phyloP scores from a whole-genome alignment of 495 filamentous ascomycete species.

The Chaetomium fimeti region DNA sequence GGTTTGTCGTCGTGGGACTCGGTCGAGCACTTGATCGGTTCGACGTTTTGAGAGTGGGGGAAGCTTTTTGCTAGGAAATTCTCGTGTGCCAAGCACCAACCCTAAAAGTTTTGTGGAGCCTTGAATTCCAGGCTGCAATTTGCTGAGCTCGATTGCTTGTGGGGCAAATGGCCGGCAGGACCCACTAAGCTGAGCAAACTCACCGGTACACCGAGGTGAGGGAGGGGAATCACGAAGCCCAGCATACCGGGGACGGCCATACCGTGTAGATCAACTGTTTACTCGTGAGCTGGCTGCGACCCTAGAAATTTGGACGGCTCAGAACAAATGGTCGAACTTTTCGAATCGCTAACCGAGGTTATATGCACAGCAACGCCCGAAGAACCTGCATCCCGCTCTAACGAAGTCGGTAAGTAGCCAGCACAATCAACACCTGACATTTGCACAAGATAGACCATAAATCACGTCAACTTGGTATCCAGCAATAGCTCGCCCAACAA shows the following conservation, averaged over 20 bases:
- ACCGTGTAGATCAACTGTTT: not conserved
- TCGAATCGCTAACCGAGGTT: no score
- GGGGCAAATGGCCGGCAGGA: not conserved
- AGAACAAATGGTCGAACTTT: not conserved
- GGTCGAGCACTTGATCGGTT: constrained; percentile 23
- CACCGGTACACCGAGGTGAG: constrained; percentile 7
- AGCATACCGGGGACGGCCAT: not conserved
- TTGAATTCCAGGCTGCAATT: constrained; percentile 25
- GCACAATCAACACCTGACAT: not conserved
- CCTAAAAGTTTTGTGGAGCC: constrained; percentile 32
- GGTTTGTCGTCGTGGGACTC: constrained; percentile 34
- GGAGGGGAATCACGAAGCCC: not conserved
- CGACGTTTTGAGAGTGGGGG: constrained; percentile 27
- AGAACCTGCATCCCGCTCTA: no score
- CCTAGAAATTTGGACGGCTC: not conserved
- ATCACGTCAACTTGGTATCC: constrained; percentile 4
- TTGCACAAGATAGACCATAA: not conserved
- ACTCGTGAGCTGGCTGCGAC: not conserved
- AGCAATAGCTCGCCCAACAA: constrained; percentile 4
- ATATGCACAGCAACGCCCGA: no score
- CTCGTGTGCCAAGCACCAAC: constrained; percentile 35
- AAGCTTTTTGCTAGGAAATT: constrained; percentile 40
- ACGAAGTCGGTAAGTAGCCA: no score
- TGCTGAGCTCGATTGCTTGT: not conserved
- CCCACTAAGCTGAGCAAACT: not conserved